Conservation (phyloP, 805 yeast genomes). For the Kodamaea neixiangensis region DNA sequence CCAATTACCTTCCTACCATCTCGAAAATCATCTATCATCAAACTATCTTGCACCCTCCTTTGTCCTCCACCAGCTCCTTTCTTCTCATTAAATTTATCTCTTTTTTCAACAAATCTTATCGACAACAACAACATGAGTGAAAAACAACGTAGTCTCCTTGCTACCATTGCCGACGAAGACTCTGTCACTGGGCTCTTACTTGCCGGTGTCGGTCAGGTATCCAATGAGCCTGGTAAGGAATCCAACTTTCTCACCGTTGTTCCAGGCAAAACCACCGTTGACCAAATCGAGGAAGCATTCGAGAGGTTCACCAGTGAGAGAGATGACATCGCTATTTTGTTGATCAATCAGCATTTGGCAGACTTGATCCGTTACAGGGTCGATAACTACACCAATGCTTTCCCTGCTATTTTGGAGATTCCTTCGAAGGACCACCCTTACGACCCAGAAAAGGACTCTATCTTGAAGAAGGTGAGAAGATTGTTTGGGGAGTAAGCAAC, state of each 20-base stretch:
- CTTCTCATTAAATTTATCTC: background rate
- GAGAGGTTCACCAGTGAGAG: slow-evolving; percentile 69
- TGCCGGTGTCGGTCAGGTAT: slow-evolving; percentile 93
- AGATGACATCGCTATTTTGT: slow-evolving; percentile 87
- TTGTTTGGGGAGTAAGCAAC: slow-evolving; percentile 78
- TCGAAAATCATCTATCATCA: too few relatives aligned
- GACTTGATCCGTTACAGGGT: slow-evolving; percentile 82
- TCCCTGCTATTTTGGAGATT: slow-evolving; percentile 94
- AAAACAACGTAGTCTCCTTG: slow-evolving; percentile 76
- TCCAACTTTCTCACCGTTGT: slow-evolving; percentile 81
- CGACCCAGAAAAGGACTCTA: slow-evolving; percentile 97
- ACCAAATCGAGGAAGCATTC: slow-evolving; percentile 74
- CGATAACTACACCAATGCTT: slow-evolving; percentile 83
- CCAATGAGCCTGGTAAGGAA: slow-evolving; percentile 57
- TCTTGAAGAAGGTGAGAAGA: slow-evolving; percentile 90
- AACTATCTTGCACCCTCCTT: too few relatives aligned
- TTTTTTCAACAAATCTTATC: background rate
- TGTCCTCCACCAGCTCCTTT: background rate
- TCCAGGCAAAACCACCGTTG: slow-evolving; percentile 75
- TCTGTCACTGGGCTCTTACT: slow-evolving; percentile 93
- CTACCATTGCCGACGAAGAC: slow-evolving; percentile 97
- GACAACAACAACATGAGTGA: slow-evolving; percentile 10
- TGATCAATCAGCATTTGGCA: slow-evolving; percentile 94
- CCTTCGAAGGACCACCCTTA: slow-evolving; percentile 99
- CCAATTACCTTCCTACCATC: background rate